phyloP scores from a whole-genome alignment of 441 rosid genomes.

The Breynia disticha region DNA sequence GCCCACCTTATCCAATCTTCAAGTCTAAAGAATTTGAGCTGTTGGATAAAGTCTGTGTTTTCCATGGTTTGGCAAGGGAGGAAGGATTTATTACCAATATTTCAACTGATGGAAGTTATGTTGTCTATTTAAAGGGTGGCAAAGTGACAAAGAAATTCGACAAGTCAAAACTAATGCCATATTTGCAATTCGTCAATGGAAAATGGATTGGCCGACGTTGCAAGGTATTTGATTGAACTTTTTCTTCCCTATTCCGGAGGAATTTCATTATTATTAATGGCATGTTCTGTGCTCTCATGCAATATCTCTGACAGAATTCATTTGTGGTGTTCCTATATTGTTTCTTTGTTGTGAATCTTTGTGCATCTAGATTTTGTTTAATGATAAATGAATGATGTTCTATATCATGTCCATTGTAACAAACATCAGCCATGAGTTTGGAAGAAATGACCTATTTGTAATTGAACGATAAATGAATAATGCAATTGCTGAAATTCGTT shows the following conservation, averaged over 20 bases:
- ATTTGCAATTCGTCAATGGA: constrained; percentile 41
- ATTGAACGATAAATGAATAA: too few relatives aligned
- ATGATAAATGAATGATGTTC: too few relatives aligned
- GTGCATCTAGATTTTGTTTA: too few relatives aligned
- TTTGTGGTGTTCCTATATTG: too few relatives aligned
- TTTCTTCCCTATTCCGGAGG: neutral
- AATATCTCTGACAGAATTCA: too few relatives aligned
- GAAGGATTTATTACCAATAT: constrained; percentile 36
- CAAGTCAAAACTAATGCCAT: constrained; percentile 37
- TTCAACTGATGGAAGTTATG: constrained; percentile 29
- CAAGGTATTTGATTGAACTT: neutral
- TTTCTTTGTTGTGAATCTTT: too few relatives aligned
- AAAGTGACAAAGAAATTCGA: constrained; percentile 28
- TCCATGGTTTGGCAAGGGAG: constrained; percentile 30
- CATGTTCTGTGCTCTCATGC: too few relatives aligned
- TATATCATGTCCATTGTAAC: too few relatives aligned
- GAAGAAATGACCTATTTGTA: too few relatives aligned
- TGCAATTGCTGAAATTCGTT: too few relatives aligned
- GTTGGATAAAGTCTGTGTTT: constrained; percentile 46
- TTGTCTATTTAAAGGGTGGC: constrained; percentile 32
- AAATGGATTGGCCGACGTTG: constrained; percentile 25
- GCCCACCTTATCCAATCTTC: constrained; percentile 38
- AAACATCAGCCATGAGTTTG: too few relatives aligned
- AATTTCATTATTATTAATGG: too few relatives aligned
- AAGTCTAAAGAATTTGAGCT: constrained; percentile 28